Evolutionary conservation across 2,329 filamentous ascomycete species (phyloP), one percentile per base, ranked within the genome.

Genomic region (Apiospora pterosperma): DNA sequence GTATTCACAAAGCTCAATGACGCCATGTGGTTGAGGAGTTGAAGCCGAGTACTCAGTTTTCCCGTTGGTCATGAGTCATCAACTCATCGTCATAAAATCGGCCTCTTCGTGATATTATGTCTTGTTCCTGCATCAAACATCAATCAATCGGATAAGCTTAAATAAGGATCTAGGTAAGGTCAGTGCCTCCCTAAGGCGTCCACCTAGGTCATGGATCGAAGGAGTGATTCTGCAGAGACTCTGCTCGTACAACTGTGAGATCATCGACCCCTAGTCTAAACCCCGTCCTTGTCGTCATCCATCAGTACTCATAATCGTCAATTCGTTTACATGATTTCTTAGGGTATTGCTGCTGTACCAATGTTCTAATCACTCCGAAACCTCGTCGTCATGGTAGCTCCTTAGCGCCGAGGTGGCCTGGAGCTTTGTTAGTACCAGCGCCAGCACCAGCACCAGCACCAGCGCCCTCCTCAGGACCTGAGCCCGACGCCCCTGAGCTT

Each of bases 401-500:
- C 3, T 52, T 8, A 16, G n/a, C 14, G 36, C 12, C 8, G 12
- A 2, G 16, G 28, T 34, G 16, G 28, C 25, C 48, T 55, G 48
- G 14, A 25, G 28, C 16, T 4, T 34, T 55, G 48, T 34, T 19
- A n/a, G 48, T 55, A 55, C 48, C 34, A 34, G 48, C 48, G 48
- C 28, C 48, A 34, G 25, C 69, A 4, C 70, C 71, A 6, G 69
- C 11, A 16, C 21, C 63, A 19, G 60, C 61, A 3, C 67, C 28
- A 16, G 16, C 11, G 8, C 28, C 14, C 16, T 21, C 11, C n/a
- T n/a, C 63, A 19, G 60, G 61, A 3, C 67, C 28, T 16, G 16
- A n/a, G 8, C 28, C 14, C 16, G 34, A 36, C 8, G 52, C 19
- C 36, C 62, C 62, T 11, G 65, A 66, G 21, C 65, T 39, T 41